Evolutionary conservation across 805 yeast species (phyloP), one percentile per base, ranked within the genome.

Genomic region (Suhomyces sp.): DNA sequence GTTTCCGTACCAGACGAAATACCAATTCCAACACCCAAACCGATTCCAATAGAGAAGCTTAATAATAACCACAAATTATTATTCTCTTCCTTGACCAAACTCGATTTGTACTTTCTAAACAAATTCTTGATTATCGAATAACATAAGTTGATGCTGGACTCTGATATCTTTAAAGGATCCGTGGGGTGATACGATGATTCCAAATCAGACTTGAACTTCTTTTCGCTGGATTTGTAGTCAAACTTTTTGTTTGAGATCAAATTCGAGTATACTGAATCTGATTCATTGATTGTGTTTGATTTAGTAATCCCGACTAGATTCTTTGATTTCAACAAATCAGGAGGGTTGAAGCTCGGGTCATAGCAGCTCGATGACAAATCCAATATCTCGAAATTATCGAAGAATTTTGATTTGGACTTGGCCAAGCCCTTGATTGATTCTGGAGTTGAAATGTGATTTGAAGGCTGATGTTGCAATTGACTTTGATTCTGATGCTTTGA

Each of bases 1-100:
- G 61, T 59, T 5, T 64, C 55, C 13, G 71, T 53, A 8, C 68
- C 67, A 47, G 55, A 61, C 10, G 71, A 62, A 39, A 66, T 43
- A 1, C 67, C 62, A 37, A 37, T 37, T 44, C 47, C 47, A 20
- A 64, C 51, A 1, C 78, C 77, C 17, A 74, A 57, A 1, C 77
- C 74, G 33, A 73, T 58, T 1, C 77, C 77, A 20, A 72, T 25
- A 1, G 73, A 57, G 52, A 73, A 72, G 50, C 74, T 62, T 46
- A 69, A 70, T 4, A 71, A 21, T 9, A 70, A 24, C 63, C 69
- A 66, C 7, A 63, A 43, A 12, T 51, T 47, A 3, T 53, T 44
- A 20, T 24, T 43, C 17, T 47, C 24, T n/a, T 50, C 41, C 15
- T 24, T 24, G 20, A 55, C 19, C 6, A 62, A 46, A 6, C 50